Conservation (phyloP, 768 basidiomycete species). For the Erythrobasidium yunnanense region DNA sequence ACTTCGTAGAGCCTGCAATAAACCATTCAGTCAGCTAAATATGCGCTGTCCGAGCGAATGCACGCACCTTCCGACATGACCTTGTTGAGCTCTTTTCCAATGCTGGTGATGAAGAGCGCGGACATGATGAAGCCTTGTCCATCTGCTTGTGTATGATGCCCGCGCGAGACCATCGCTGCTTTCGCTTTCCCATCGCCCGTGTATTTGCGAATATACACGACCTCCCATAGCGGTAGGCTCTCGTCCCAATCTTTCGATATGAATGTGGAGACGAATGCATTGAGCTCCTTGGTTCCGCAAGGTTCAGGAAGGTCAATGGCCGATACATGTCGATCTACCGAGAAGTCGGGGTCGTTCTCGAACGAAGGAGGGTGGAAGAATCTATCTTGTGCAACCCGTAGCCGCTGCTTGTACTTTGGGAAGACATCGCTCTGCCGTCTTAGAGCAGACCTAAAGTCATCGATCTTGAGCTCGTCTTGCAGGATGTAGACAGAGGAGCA, state of each 20-base stretch:
- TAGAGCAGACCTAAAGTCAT: conserved; percentile 1
- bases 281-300: neutral
- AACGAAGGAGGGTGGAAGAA: conserved; percentile 12
- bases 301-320: conserved; percentile 10
- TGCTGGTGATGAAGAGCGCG: neutral
- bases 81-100: neutral
- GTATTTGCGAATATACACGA: conserved; percentile 17
- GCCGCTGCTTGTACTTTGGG: conserved; percentile 13
- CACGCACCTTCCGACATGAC: conserved; percentile 20
- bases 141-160: conserved; percentile 20
- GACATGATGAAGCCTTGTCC: conserved; percentile 20
- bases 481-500: conserved; percentile 6
- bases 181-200: neutral
- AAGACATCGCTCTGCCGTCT: conserved; percentile 4
- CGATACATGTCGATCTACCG: conserved; percentile 2
- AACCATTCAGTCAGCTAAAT: too few species aligned
- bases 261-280: conserved; percentile 11
- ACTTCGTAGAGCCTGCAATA: neutral
- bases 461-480: neutral
- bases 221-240: conserved; percentile 4
- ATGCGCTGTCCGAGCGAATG: neutral
- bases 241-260: conserved; percentile 17
- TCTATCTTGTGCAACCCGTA: neutral
- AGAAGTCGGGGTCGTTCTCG: conserved; percentile 13
- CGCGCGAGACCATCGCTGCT: conserved; percentile 20